phyloP scores from a whole-genome alignment of 495 filamentous ascomycete genomes.

The Podospora pseudocomata region DNA sequence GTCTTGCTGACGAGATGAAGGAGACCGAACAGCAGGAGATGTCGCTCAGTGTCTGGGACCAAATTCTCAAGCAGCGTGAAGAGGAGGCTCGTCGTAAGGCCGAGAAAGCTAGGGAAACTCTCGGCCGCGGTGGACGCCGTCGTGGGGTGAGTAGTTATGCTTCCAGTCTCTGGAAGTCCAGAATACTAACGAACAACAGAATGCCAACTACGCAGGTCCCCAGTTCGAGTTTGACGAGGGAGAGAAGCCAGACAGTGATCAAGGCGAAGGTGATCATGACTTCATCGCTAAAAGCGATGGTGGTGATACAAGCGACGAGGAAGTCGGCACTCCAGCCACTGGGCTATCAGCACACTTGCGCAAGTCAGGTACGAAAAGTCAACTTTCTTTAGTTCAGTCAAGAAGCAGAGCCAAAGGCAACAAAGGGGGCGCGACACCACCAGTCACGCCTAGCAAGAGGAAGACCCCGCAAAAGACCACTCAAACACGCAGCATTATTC shows the following conservation, averaged over 20 bases:
- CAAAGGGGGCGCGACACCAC: conserved; percentile 9
- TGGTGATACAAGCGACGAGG: neutral
- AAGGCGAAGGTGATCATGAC: neutral
- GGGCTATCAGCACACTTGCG: neutral
- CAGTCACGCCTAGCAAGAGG: neutral
- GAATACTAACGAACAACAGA: neutral
- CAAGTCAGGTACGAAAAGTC: conserved; percentile 4
- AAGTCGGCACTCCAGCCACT: neutral
- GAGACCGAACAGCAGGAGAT: conserved; percentile 47
- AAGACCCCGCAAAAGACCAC: neutral
- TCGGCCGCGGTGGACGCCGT: conserved; percentile 78
- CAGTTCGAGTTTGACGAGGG: conserved; percentile 1
- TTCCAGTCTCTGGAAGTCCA: neutral
- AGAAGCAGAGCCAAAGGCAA: neutral
- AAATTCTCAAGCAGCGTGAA: conserved; percentile 79
- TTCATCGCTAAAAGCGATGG: conserved; percentile 1
- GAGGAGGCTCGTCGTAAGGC: conserved; percentile 66
- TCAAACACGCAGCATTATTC: conserved; percentile 3
- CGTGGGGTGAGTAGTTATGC: conserved; percentile 43
- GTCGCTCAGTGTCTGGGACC: conserved; percentile 76
- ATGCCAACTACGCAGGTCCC: neutral
- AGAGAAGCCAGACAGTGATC: neutral
- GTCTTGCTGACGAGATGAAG: conserved; percentile 55
- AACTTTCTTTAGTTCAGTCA: conserved; percentile 13
- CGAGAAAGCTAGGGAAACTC: conserved; percentile 57